Evolutionary conservation across 306 rosid species (phyloP).

Genomic region (Cucurbita argyrosperma): DNA sequence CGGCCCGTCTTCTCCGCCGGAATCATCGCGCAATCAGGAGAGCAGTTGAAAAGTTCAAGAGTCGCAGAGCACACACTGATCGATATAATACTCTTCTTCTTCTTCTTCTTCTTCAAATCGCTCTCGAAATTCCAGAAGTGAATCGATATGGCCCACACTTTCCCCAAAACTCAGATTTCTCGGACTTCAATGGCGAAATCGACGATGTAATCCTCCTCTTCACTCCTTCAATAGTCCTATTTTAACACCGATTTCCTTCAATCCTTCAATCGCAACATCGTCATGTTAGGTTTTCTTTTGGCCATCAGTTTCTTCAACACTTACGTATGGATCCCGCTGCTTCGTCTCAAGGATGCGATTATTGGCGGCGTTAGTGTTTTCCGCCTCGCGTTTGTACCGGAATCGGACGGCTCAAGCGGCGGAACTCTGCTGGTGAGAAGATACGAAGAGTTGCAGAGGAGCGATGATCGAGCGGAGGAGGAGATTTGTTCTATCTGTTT

Average conservation of each 20-base stretch:
- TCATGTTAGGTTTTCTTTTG: not conserved
- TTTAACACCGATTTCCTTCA: not conserved
- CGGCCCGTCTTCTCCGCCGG: not conserved
- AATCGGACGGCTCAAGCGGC: conserved; percentile 17
- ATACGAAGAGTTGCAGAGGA: conserved; percentile 25
- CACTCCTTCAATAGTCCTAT: not conserved
- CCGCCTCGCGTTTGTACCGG: not conserved
- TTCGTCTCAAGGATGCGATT: not conserved
- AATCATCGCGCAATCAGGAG: not conserved
- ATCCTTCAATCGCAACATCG: not conserved
- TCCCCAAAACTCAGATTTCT: not conserved
- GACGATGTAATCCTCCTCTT: not conserved
- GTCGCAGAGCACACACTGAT: not conserved
- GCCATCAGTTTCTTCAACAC: conserved; percentile 33
- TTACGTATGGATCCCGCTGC: conserved; percentile 18
- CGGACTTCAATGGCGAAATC: not conserved
- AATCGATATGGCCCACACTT: not conserved
- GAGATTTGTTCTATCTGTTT: conserved; percentile 69
- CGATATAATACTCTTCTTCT: not conserved
- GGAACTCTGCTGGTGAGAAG: not conserved
- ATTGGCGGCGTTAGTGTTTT: not conserved
- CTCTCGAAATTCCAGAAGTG: not conserved
- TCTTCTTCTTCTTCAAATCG: not conserved
- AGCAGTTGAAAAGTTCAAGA: not conserved
- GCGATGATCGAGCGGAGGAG: not conserved